Evolutionary conservation across 768 basidiomycete genomes (phyloP), one percentile per base, ranked within the genome.

Genomic region (Mycena kentingensis): DNA sequence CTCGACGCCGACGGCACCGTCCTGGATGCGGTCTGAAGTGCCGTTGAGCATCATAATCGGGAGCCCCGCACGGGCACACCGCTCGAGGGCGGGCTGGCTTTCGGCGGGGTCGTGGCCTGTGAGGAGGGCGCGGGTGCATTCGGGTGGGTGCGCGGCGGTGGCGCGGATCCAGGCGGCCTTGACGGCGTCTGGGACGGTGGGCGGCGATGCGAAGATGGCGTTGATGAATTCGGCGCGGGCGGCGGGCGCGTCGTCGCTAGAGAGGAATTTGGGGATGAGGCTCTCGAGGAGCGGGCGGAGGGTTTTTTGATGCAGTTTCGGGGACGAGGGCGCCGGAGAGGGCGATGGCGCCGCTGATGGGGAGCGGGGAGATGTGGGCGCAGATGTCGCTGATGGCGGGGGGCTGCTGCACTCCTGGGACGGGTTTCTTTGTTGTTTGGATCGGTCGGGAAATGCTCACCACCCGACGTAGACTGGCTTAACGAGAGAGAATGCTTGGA

Each of bases 401-500:
- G 22, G 3, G 47, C 51, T 60, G 29, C n/a, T 7, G 31, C 11
- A 5, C 16, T 12, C 22, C 19, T 19, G 19, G 36, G 7, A 5
- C 19, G 19, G 19, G 8, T 43, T 5, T 43, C 19, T 3, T 15
- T 2, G 15, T 27, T 2, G 27, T 12, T 12, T 19, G 22, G 42
- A 41, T 18, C 2, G 47, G 48, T 4, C 36, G 54, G 52, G 52
- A 26, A 45, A 49, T 13, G 53, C 57, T n/a, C 57, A 54, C 58
- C 53, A 62, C 16, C 59, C 59, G 32, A 54, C 59, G 18, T 47
- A 60, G 1, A 60, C 52, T 22, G 55, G 59, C 50, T 42, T 51
- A 16, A 46, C 15, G 44, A 60, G 18, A 7, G 25, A 34, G 35
- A 60, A 60, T 29, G 24, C 52, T 13, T 32, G 18, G 25, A 21